Evolutionary conservation across 441 rosid genomes (phyloP), one percentile per base, ranked within the genome.

Genomic region (Dalechampia spathulata): DNA sequence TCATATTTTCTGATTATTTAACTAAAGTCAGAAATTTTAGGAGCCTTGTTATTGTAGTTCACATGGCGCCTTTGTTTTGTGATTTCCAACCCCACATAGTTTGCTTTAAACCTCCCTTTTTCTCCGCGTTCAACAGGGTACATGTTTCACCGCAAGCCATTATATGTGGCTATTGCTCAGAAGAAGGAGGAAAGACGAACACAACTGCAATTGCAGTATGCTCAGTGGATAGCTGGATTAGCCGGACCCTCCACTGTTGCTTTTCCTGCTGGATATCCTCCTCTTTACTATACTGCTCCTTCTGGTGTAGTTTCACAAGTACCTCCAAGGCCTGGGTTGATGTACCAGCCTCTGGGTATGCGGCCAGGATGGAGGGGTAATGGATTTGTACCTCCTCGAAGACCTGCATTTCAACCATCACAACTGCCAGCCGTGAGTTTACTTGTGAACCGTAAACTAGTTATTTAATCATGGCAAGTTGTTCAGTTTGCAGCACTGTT

Each of bases 151-250:
- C 79, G 81, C 17, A 76, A 66, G 66, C 39, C 52, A 58, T 63
- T 87, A 39, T 79, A 82, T 71, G 87, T 83, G 58, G 82, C 91
- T 40, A 69, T 74, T 65, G 96, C 96, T 63, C 89, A 82, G 69
- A 69, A 72, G 34, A 90, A 85, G 80, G 86, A 75, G 67, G 88
- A 78, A 34, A 75, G 79, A 57, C 63, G 52, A 39, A 60, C 60
- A 37, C 26, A 28, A 44, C 68, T 66, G 75, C 78, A 66, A 40
- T 23, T 73, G 72, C 93, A 74, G 42, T 63, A 63, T 58, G 73
- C 69, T 65, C 71, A 58, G 8, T 38, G 28, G 22, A 27, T 63
- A 41, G 53, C 61, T 30, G 68, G 58, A 44, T 53, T 63, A 25
- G 44, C 55, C 54, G 65, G 61, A 55, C 66, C 59, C 22, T 64